Conservation (phyloP, 2,329 filamentous ascomycete species). For the Thelonectria discophora region DNA sequence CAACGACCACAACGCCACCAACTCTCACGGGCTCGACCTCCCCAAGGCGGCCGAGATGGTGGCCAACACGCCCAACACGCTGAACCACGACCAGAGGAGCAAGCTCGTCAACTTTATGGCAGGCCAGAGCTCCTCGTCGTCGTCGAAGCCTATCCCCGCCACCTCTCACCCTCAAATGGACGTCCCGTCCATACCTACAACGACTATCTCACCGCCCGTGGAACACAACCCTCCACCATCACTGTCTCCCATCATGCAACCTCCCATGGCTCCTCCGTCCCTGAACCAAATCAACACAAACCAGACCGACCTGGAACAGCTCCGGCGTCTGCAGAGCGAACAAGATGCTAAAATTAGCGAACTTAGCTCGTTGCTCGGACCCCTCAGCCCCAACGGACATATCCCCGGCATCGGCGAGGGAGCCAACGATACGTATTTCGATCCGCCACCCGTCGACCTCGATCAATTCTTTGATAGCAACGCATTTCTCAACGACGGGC, state of each 20-base stretch:
- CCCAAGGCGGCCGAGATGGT: conserved; percentile 61
- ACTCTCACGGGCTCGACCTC: conserved; percentile 58
- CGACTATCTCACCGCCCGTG: conserved; percentile 39
- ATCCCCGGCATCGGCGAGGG: conserved; percentile 73
- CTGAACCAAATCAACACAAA: conserved; percentile 73
- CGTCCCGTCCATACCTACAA: conserved; percentile 31
- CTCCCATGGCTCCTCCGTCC: conserved; percentile 56
- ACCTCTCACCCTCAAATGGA: conserved; percentile 29
- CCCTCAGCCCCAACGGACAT: conserved; percentile 80
- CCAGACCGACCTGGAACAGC: conserved; percentile 77
- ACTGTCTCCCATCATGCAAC: conserved; percentile 60
- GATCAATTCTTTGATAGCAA: conserved; percentile 62
- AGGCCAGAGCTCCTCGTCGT: conserved; percentile 47
- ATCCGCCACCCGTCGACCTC: conserved; percentile 54
- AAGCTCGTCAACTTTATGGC: conserved; percentile 69
- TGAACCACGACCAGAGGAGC: conserved; percentile 66
- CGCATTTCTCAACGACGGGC: conserved; percentile 49
- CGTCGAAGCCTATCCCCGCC: conserved; percentile 35
- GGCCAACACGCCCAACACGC: conserved; percentile 62
- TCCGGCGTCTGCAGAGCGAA: conserved; percentile 80
- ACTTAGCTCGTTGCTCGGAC: conserved; percentile 77
- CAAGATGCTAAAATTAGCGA: conserved; percentile 81
- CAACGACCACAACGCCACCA: conserved; percentile 68
- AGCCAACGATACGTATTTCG: conserved; percentile 45
- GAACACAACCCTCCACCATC: conserved; percentile 46